Evolutionary conservation across 805 yeast species (phyloP), one percentile per base, ranked within the genome.

Genomic region (Lipomyces orientalis): DNA sequence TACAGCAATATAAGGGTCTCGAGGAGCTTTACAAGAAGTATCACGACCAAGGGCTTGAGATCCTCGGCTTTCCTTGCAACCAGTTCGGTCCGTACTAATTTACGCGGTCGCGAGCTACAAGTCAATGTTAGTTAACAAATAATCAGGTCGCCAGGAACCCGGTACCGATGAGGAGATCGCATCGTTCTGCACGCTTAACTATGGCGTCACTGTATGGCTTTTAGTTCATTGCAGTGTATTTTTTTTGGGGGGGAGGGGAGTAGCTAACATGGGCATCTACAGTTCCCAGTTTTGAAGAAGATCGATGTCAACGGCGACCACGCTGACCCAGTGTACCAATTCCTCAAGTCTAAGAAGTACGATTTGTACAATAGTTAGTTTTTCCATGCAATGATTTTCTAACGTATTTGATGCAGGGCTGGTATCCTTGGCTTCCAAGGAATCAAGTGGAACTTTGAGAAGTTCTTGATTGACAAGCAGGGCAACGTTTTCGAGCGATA

Each of bases 51-150:
- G 96, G 91, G 0, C 81, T 93, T 31, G 86, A 80, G 57, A 83
- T 93, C 34, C 71, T 93, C 46, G 97, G 93, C 0, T 92, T 93
- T 84, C 98, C 98, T 39, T 91, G 97, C 79, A 90, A 91, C 80
- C 97, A 92, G 77, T 93, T 93, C 77, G 93, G 90, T 62, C 55
- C 19, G 67, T 59, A 5, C 16, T 25, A 25, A 25, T 54, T n/a
- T 25, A 6, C n/a, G 33, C 31, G 16, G 5, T 37, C 33, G 55
- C 55, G 35, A 19, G 4, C 14, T 39, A 46, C 16, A 33, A 19
- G 49, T 16, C 22, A 22, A 37, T 19, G 33, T 6, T 14, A 39
- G 39, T 31, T 7, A 19, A 33, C 16, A 25, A 54, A 9, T 52
- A n/a, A 6, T 16, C n/a, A 68, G 71, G 71, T 81, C 85, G 73